phyloP scores from a whole-genome alignment of 495 filamentous ascomycete species.

The Penicillium tannophilum region DNA sequence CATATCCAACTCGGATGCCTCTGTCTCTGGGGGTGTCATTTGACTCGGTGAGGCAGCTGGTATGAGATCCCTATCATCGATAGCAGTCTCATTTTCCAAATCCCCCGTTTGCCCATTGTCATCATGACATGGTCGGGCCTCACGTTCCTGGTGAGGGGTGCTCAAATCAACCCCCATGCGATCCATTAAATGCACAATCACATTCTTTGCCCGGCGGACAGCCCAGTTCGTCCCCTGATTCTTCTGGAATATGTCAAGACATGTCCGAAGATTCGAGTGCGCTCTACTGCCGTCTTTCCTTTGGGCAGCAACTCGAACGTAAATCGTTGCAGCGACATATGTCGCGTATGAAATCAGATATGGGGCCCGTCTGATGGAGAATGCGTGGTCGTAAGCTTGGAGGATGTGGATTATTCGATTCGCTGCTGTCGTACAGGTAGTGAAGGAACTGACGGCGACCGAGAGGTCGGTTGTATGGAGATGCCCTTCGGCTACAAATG shows the following conservation, averaged over 20 bases:
- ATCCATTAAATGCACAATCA: conserved; percentile 37
- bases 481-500: conserved; percentile 32
- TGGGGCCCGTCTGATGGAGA: conserved; percentile 32
- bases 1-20: conserved; percentile 35
- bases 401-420: conserved; percentile 22
- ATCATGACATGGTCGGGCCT: neutral
- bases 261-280: conserved; percentile 28
- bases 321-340: conserved; percentile 40
- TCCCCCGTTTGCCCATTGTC: neutral
- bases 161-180: conserved; percentile 32
- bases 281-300: conserved; percentile 29
- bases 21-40: conserved; percentile 16
- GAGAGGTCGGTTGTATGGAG: conserved; percentile 26
- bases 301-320: conserved; percentile 40
- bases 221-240: conserved; percentile 38
- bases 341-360: conserved; percentile 45
- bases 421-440: conserved; percentile 28
- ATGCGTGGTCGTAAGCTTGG: conserved; percentile 29
- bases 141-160: neutral
- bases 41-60: neutral
- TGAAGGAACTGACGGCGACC: conserved; percentile 25
- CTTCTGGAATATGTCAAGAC: conserved; percentile 31
- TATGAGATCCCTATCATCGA: neutral
- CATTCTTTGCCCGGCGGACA: conserved; percentile 31
- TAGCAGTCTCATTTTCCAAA: neutral